Evolutionary conservation across 2,329 filamentous ascomycete genomes (phyloP).

Genomic region (Fusarium denticulatum): DNA sequence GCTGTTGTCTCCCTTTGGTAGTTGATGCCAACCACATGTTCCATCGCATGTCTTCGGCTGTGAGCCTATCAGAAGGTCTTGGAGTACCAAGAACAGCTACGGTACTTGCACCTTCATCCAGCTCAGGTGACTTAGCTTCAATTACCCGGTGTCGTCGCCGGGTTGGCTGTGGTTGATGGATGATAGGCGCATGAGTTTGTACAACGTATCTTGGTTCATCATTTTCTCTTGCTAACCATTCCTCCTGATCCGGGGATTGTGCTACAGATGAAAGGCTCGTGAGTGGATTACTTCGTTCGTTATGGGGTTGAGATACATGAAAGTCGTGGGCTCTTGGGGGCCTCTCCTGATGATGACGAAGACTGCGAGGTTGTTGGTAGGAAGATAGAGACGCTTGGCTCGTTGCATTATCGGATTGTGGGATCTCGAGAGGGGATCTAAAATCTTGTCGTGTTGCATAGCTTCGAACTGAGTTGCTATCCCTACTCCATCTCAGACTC

Average conservation of each 20-base stretch:
- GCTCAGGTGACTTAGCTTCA: conserved; percentile 18
- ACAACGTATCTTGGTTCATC: conserved; percentile 30
- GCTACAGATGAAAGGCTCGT: background rate
- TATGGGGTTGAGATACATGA: no score
- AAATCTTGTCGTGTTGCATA: background rate
- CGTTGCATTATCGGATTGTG: background rate
- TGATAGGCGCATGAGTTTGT: conserved; percentile 18
- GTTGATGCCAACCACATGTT: conserved; percentile 33
- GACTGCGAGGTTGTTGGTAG: background rate
- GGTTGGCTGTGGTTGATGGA: conserved; percentile 45
- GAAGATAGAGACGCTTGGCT: background rate
- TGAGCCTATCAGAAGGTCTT: background rate
- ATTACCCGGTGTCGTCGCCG: conserved; percentile 19
- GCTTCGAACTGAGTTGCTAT: conserved; percentile 42
- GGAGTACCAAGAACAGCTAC: conserved; percentile 22
- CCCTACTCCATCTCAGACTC: conserved; percentile 44
- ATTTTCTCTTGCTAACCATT: background rate
- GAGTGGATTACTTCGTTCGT: background rate
- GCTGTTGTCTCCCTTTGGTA: background rate
- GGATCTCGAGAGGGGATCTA: background rate
- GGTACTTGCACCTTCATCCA: conserved; percentile 21
- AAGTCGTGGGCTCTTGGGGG: background rate
- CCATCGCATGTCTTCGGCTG: conserved; percentile 36
- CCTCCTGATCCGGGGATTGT: background rate
- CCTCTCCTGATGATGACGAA: background rate